Percentiles rank a stretch among this genome's conserved stretches.
Evolutionary conservation across 441 rosid species (phyloP).

Genomic region (Theobroma grandiflorum): DNA sequence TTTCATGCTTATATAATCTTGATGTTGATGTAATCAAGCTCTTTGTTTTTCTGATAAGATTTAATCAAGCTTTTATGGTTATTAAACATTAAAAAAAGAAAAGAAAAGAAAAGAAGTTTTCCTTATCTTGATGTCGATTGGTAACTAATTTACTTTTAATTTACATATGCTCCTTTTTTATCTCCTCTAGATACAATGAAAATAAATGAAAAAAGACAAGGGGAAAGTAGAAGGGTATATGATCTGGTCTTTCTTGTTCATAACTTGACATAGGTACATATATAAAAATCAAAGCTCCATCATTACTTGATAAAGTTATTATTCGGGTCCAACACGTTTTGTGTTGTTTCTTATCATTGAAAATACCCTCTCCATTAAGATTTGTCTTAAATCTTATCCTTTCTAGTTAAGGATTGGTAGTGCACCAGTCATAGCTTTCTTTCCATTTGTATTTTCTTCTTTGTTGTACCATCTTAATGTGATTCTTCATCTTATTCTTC

Average conservation of each 20-base stretch:
- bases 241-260: slow-evolving; percentile 17
- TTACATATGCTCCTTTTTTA: not conserved
- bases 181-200: not conserved
- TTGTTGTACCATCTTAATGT: slow-evolving; percentile 29
- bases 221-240: slow-evolving; percentile 2
- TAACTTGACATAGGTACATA: not conserved
- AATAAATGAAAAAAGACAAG: not conserved
- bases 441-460: slow-evolving; percentile 11
- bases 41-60: too few relatives aligned
- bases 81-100: too few relatives aligned
- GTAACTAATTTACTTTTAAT: not conserved
- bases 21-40: not conserved
- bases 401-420: slow-evolving; percentile 26
- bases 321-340: not conserved
- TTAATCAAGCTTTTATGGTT: too few relatives aligned
- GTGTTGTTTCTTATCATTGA: not conserved
- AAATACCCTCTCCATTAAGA: not conserved
- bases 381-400: slow-evolving; percentile 8
- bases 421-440: slow-evolving; percentile 14
- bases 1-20: not conserved
- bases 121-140: not conserved
- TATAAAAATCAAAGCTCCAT: not conserved
- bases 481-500: slow-evolving; percentile 35
- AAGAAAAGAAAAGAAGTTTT: not conserved
- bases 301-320: slow-evolving; percentile 3